Evolutionary conservation across 139 green algal genomes (phyloP).

Genomic region (Chlamydomonas sp.): DNA sequence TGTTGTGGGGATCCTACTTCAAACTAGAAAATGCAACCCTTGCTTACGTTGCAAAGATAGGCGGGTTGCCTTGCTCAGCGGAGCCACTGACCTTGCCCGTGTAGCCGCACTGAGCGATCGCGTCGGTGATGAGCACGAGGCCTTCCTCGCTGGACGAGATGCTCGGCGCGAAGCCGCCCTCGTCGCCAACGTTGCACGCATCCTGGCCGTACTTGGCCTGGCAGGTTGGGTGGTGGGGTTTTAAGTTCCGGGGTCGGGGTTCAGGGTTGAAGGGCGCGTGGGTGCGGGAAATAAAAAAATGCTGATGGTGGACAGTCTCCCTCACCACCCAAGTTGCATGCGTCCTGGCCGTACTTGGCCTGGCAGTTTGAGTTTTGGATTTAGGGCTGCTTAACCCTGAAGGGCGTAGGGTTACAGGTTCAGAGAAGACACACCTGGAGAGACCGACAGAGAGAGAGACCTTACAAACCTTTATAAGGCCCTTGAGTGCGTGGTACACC

Average conservation of each 20-base stretch:
- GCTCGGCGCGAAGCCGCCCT: constrained; percentile 97
- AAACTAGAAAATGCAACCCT: constrained; percentile 24
- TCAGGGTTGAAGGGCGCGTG: no score
- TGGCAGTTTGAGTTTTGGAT: background rate
- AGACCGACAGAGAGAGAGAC: no score
- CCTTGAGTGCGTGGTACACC: constrained; percentile 98
- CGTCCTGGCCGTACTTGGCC: constrained; percentile 89
- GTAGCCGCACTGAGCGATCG: constrained; percentile 90
- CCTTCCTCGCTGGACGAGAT: constrained; percentile 93
- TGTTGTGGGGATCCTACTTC: background rate
- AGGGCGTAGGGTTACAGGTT: no score
- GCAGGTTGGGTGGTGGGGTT: background rate
- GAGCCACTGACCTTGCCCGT: constrained; percentile 80
- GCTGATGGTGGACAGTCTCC: constrained; percentile 80
- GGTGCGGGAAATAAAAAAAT: background rate
- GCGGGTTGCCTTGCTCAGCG: background rate
- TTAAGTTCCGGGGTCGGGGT: no score
- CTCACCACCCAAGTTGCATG: constrained; percentile 97
- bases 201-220: constrained; percentile 84
- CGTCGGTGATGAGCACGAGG: constrained; percentile 82
- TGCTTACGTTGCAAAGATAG: background rate
- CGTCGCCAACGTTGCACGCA: constrained; percentile 95
- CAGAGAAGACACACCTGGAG: no score
- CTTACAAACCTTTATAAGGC: constrained; percentile 88
- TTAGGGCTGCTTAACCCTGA: no score